phyloP scores from a whole-genome alignment of 371 early-diverging fungal species.

The Zopfochytrium polystomum region DNA sequence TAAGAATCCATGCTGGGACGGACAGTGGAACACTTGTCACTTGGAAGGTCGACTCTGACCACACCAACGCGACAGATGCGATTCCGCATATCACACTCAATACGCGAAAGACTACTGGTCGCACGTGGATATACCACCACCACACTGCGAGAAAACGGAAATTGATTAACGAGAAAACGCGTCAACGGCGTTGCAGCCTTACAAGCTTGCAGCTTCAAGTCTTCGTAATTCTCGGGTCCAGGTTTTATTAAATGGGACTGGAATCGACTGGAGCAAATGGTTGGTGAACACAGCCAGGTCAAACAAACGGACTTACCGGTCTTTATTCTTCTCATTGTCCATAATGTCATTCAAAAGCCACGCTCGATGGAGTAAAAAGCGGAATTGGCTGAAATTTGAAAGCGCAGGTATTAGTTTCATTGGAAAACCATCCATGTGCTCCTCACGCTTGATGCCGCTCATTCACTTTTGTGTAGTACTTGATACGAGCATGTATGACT shows the following conservation, averaged over 20 bases:
- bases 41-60: conserved; percentile 88
- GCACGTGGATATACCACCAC: conserved; percentile 78
- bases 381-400: conserved; percentile 54
- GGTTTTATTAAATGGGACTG: too few species aligned
- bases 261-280: too few species aligned
- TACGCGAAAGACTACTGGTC: conserved; percentile 61
- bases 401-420: too few species aligned
- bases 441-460: conserved; percentile 67
- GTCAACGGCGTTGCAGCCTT: too few species aligned
- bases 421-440: background rate
- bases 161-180: too few species aligned
- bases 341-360: conserved; percentile 72
- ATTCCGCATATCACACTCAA: conserved; percentile 59
- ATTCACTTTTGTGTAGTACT: conserved; percentile 56
- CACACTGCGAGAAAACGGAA: conserved; percentile 70
- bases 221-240: too few species aligned
- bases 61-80: conserved; percentile 71
- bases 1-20: conserved; percentile 41
- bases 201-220: too few species aligned
- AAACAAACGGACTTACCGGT: too few species aligned
- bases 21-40: conserved; percentile 33
- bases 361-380: conserved; percentile 60
- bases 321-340: conserved; percentile 56
- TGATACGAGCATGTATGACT: conserved; percentile 41
- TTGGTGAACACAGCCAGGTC: too few species aligned